A percentile compares a stretch with the other conserved stretches of the same genome.
These are phyloP conservation scores for Pestalotiopsis sp. DNA, from an alignment of 2,329 filamentous ascomycete species.

Conservation along the genomic window DNA sequence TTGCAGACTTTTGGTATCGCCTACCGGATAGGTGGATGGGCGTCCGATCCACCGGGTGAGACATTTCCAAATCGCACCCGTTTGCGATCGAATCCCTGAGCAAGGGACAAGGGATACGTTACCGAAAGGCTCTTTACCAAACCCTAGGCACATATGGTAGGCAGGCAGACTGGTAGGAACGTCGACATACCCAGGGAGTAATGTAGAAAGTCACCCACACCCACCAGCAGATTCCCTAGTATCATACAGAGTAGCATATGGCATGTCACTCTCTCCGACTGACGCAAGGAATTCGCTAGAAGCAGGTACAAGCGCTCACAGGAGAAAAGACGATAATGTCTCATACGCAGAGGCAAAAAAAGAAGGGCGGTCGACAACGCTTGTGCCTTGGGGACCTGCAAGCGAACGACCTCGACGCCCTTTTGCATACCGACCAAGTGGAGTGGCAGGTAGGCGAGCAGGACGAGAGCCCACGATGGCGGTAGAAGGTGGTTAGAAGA, in stretches of 20 bases:
- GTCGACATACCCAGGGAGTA: too few species aligned
- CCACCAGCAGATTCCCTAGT: neutral
- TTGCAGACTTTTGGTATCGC: neutral
- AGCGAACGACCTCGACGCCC: neutral
- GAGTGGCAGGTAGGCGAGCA: neutral
- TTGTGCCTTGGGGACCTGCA: neutral
- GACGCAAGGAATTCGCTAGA: neutral
- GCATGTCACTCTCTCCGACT: neutral
- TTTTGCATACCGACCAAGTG: neutral
- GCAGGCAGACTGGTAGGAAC: too few species aligned
- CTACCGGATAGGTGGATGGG: neutral
- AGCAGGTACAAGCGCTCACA: slow-evolving; percentile 5
- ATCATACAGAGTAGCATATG: too few species aligned
- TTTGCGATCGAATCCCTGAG: neutral
- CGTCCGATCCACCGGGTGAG: slow-evolving; percentile 4
- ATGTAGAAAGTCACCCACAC: neutral
- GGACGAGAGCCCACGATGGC: neutral
- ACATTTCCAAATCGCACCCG: neutral
- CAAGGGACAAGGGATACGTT: neutral
- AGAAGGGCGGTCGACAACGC: neutral
- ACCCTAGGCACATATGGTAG: too few species aligned
- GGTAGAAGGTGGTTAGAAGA: slow-evolving; percentile 12
- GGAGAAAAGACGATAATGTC: neutral
- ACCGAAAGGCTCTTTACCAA: too few species aligned
- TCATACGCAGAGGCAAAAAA: slow-evolving; percentile 2